phyloP scores from a whole-genome alignment of 495 filamentous ascomycete species.

The Penicillium pancosmium region DNA sequence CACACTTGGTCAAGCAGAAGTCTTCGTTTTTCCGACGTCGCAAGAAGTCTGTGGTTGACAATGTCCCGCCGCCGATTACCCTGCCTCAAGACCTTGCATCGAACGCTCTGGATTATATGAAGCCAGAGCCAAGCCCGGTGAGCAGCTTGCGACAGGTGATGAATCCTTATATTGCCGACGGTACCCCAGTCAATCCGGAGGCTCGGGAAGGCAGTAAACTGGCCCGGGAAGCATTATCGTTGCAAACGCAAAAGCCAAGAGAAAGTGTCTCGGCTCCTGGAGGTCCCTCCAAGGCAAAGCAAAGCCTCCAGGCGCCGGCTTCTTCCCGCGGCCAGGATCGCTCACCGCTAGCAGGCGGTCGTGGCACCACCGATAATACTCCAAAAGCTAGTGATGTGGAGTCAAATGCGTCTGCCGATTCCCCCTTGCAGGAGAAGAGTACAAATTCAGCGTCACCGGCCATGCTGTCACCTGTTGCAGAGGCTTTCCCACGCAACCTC shows the following conservation, averaged over 20 bases:
- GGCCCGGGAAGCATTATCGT: constrained; percentile 18
- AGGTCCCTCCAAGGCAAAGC: constrained; percentile 25
- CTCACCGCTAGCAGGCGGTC: constrained; percentile 55
- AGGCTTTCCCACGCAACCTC: constrained; percentile 34
- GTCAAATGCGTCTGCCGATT: constrained; percentile 22
- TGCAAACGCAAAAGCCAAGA: constrained; percentile 29
- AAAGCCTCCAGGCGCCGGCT: constrained; percentile 32
- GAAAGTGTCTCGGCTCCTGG: constrained; percentile 29
- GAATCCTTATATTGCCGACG: constrained; percentile 73
- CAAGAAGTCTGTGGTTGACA: constrained; percentile 79
- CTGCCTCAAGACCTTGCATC: constrained; percentile 39
- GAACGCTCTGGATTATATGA: constrained; percentile 32
- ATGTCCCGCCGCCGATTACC: constrained; percentile 51
- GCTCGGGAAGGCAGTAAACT: constrained; percentile 25
- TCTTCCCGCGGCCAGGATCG: constrained; percentile 38
- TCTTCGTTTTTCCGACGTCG: constrained; percentile 90
- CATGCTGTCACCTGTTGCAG: constrained; percentile 35
- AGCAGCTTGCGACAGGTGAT: constrained; percentile 88
- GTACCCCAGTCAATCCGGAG: constrained; percentile 21
- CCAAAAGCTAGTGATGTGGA: constrained; percentile 23
- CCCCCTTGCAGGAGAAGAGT: constrained; percentile 26
- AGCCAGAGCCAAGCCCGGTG: constrained; percentile 67
- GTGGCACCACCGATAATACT: constrained; percentile 48
- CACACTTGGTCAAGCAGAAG: constrained; percentile 78
- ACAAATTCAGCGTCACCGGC: constrained; percentile 22